Evolutionary conservation across 2,329 filamentous ascomycete genomes (phyloP), one percentile per base, ranked within the genome.

Genomic region (Fusarium chlamydosporum): DNA sequence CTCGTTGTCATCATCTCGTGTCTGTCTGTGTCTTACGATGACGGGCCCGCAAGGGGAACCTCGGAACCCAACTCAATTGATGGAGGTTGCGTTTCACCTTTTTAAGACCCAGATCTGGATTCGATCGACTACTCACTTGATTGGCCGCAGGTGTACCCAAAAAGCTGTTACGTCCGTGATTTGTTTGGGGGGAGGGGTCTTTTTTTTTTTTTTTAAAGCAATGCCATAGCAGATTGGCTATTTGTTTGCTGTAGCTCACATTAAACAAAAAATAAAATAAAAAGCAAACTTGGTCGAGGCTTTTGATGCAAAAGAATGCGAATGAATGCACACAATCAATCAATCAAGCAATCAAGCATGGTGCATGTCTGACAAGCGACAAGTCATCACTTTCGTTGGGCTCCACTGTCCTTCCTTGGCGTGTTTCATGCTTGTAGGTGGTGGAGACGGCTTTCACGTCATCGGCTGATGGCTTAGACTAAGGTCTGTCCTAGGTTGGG

Each of bases 381-480:
- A 20, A 18, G 31, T 23, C 23, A 23, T 23, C 23, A 46, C 46
- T 34, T 47, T 38, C 16, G 18, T 45, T 43, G 15, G 12, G 47
- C 42, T 51, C 54, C 61, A 54, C 45, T 31, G 23, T 18, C 31
- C 33, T 51, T 43, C 48, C 59, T 68, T 70, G 61, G 68, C 67
- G 59, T 62, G 68, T 71, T 67, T 70, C 68, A 71, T 51, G 47
- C 70, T 53, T 42, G 66, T 62, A 65, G 34, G 27, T 54, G 34
- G 43, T 50, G 42, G 55, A 51, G 51, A 27, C 35, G 23, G 23
- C 60, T n/a, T 51, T 31, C 56, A 54, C 67, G 67, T 64, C 67
- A 67, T 67, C 40, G 35, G n/a, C 20, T 41, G 41, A 38, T 66
- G 33, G 18, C 48, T 65, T n/a, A n/a, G 23, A 23, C 23, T 23